Base-by-base conservation (phyloP, 2,329 filamentous ascomycete species). In the Hymenoscyphus fructigenus region DNA sequence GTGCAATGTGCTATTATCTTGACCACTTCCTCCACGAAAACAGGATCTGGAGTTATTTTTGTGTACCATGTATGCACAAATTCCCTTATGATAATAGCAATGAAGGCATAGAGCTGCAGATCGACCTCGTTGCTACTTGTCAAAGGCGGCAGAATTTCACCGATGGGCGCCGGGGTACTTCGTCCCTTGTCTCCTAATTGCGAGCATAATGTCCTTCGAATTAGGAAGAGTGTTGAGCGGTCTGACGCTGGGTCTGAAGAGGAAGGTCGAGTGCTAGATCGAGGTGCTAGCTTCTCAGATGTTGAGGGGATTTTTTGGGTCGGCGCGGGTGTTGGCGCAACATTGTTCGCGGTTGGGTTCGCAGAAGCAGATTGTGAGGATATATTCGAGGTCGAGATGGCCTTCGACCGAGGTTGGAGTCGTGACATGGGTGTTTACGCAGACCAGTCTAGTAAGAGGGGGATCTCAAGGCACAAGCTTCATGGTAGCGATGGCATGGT, bases 61-160 rank as follows among this genome's bases (percentile, higher is more conserved):
- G 83, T 84, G 80, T 99, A 99, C 95, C 95, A 99, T 36, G 87
- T 88, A 76, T 95, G 89, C 44, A 99, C 91, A 76, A 93, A 97
- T 69, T 97, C 93, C 73, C 91, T 88, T 72, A 97, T 83, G 67
- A 98, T 88, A 65, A 98, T 90, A 61, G 95, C 91, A 66, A 99
- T 88, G 66, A 98, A 85, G 32, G 92, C 94, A 76, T 98, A 99
- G 4, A 99, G 84, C 79, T 99, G 91, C 64, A 96, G 81, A 77
- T 99, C 95, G 66, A 98, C 87, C 71, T 96, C 92, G 77, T 97
- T 96, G 60, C 92, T 93, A 80, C 93, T 97, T 59, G 94, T 98
- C 74, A 99, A 83, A 47, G 93, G 93, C 65, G 94, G 95, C 57
- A 99, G 82, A 55, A 97, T 81, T 71, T 93, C 90, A 66, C 96